Evolutionary conservation across 1,284 basidiomycete genomes (phyloP).

Genomic region (Tilletia setariae): DNA sequence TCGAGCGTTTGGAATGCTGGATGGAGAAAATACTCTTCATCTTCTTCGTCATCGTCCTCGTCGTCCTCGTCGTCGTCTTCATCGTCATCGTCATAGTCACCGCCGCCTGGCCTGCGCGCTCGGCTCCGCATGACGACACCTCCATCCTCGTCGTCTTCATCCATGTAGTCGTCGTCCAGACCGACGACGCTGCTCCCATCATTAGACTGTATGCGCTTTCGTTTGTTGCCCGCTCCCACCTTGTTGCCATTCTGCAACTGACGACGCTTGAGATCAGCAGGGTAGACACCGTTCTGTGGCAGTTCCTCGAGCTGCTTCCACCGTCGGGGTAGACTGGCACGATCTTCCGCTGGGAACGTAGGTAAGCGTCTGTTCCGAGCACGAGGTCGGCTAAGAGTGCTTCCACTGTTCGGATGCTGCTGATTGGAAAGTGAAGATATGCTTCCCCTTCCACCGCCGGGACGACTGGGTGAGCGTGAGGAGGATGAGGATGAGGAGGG

Average conservation of each 20-base stretch:
- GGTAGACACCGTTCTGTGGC: conserved; percentile 11
- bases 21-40: conserved; percentile 3
- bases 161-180: not conserved
- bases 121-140: not conserved
- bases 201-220: not conserved
- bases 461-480: conserved; percentile 13
- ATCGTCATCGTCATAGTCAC: not conserved
- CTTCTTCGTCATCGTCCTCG: conserved; percentile 6
- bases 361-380: conserved; percentile 8
- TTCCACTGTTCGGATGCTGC: conserved; percentile 25
- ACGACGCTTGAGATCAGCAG: not conserved
- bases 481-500: not conserved
- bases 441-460: conserved; percentile 27
- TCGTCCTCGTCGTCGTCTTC: conserved; percentile 10
- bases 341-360: conserved; percentile 3
- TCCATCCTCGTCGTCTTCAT: not conserved
- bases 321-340: not conserved
- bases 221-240: not conserved
- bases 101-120: not conserved
- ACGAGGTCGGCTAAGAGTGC: conserved; percentile 16
- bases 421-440: conserved; percentile 31
- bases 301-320: conserved; percentile 11
- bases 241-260: too few species aligned
- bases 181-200: not conserved
- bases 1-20: not conserved